These are phyloP conservation scores for Pichia cephalocereana DNA, from an alignment of 805 yeast species.

Conservation along the genomic window DNA sequence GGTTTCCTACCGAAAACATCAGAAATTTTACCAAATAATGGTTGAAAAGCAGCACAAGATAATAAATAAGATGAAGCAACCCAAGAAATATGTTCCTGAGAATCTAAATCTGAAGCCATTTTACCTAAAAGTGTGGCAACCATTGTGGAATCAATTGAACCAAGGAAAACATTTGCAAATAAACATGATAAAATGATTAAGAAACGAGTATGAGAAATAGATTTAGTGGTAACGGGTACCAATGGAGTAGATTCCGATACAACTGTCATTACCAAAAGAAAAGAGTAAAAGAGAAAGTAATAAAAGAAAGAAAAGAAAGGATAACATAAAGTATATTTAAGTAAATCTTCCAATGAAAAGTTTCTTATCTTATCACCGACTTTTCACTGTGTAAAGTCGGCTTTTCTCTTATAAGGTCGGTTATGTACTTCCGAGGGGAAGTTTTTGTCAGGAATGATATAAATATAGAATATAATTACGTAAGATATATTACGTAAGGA, in stretches of 20 bases:
- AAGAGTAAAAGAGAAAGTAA: no score
- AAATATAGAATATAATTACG: no score
- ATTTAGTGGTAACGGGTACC: not conserved
- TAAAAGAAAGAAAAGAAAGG: no score
- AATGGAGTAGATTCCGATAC: conserved; percentile 6
- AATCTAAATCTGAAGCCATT: conserved; percentile 43
- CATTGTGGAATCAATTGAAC: conserved; percentile 46
- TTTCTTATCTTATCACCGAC: not conserved
- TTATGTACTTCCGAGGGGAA: not conserved
- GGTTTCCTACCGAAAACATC: conserved; percentile 45
- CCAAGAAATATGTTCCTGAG: conserved; percentile 34
- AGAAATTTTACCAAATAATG: conserved; percentile 44
- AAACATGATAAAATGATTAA: conserved; percentile 12
- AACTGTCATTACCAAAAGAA: not conserved
- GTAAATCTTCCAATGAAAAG: no score
- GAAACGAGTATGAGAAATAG: conserved; percentile 1
- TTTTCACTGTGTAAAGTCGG: not conserved
- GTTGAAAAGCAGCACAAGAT: conserved; percentile 42
- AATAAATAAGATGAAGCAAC: conserved; percentile 34
- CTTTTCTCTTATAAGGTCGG: not conserved
- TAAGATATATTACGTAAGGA: no score
- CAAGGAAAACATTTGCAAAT: conserved; percentile 28
- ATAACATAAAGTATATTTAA: no score
- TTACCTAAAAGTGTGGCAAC: conserved; percentile 43
- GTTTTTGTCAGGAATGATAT: no score